These are phyloP conservation scores for Isatis tinctoria DNA, from an alignment of 345 rosid genomes.

Conservation along the genomic window DNA sequence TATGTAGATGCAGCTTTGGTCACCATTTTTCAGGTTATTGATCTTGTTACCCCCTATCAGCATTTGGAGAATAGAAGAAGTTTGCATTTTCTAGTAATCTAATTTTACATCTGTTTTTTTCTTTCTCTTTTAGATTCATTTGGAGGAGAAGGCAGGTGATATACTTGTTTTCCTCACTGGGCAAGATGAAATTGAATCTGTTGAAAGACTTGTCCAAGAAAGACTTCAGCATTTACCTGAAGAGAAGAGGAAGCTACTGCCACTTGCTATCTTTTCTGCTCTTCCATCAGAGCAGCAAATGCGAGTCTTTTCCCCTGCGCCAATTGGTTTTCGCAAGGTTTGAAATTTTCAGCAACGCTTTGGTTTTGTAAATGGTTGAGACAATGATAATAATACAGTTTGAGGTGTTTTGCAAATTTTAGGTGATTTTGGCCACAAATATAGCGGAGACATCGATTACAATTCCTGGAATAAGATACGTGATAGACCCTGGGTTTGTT, in stretches of 20 bases:
- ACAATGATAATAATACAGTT: slow-evolving; percentile 1
- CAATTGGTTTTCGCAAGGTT: slow-evolving; percentile 77
- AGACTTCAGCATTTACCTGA: slow-evolving; percentile 61
- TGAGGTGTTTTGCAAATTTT: not conserved
- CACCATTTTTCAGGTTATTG: slow-evolving; percentile 81
- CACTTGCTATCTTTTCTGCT: slow-evolving; percentile 71
- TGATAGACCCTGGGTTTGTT: slow-evolving; percentile 88
- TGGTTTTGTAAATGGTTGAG: not conserved
- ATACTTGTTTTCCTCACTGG: slow-evolving; percentile 92
- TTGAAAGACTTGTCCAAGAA: slow-evolving; percentile 68
- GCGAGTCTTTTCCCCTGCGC: slow-evolving; percentile 71
- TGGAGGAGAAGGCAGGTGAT: slow-evolving; percentile 81
- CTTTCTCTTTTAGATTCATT: slow-evolving; percentile 52
- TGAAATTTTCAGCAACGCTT: not conserved
- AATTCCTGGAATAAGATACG: slow-evolving; percentile 91
- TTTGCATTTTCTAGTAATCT: not conserved
- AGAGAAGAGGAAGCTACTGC: slow-evolving; percentile 46
- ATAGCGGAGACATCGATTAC: slow-evolving; percentile 97
- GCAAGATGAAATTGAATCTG: slow-evolving; percentile 94
- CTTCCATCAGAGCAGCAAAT: slow-evolving; percentile 92
- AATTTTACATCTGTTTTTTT: not conserved
- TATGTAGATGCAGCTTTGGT: slow-evolving; percentile 73
- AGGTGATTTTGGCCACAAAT: slow-evolving; percentile 94
- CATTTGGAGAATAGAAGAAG: not conserved
- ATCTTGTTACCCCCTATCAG: not conserved